Evolutionary conservation across 1,284 basidiomycete genomes (phyloP).

Genomic region (Thelephora terrestris): DNA sequence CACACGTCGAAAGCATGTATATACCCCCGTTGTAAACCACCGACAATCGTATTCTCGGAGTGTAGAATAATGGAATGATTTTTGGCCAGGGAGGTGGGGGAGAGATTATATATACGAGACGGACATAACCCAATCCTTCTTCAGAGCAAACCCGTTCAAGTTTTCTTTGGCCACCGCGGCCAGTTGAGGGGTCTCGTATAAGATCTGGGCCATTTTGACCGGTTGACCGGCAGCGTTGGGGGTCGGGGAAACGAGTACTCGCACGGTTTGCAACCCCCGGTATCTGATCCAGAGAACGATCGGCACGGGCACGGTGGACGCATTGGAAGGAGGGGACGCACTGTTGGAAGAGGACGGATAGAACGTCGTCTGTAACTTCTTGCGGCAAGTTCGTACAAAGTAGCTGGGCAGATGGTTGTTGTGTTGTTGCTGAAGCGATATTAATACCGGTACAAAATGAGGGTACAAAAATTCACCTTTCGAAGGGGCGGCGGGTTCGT

Average conservation of each 20-base stretch:
- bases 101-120: conserved; percentile 55
- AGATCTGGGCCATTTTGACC: conserved; percentile 67
- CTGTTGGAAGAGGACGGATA: conserved; percentile 83
- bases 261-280: conserved; percentile 63
- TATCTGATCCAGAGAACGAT: conserved; percentile 35
- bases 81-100: not conserved
- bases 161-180: conserved; percentile 72
- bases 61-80: not conserved
- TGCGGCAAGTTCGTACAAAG: conserved; percentile 72
- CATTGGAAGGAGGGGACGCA: conserved; percentile 29
- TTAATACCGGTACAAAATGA: not conserved
- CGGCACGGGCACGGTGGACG: not conserved
- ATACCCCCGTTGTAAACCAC: not conserved
- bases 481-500: conserved; percentile 31
- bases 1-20: not conserved
- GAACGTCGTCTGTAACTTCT: conserved; percentile 72
- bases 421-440: conserved; percentile 32
- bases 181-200: conserved; percentile 62
- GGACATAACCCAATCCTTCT: conserved; percentile 74
- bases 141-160: conserved; percentile 69
- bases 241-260: conserved; percentile 56
- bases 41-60: not conserved
- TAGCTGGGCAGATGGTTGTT: conserved; percentile 53
- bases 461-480: not conserved
- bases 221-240: conserved; percentile 49